These are phyloP conservation scores for Ophiostoma pallidulum DNA, from an alignment of 2,329 filamentous ascomycete species.

Conservation along the genomic window DNA sequence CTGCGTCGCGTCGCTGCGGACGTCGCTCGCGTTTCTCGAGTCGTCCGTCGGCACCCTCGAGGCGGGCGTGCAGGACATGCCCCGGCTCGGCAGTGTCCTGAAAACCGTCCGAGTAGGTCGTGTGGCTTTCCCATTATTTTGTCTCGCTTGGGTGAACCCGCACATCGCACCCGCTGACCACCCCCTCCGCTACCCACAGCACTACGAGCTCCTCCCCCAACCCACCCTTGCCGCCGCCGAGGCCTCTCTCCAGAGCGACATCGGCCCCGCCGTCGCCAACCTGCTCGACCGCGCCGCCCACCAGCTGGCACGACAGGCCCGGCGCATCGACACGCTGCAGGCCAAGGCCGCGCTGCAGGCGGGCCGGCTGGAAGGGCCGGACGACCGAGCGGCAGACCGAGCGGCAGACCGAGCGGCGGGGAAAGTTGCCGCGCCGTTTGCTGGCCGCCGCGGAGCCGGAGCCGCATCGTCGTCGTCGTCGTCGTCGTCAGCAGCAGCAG, in stretches of 20 bases:
- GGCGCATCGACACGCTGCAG: slow-evolving; percentile 74
- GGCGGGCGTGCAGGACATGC: slow-evolving; percentile 48
- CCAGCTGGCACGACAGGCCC: slow-evolving; percentile 71
- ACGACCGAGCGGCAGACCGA: too few relatives aligned
- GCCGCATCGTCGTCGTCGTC: neutral
- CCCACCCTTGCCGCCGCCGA: slow-evolving; percentile 74
- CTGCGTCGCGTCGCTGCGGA: slow-evolving; percentile 51
- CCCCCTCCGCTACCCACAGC: slow-evolving; percentile 36
- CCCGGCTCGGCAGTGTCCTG: slow-evolving; percentile 44
- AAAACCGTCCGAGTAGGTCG: slow-evolving; percentile 44
- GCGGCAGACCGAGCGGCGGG: too few relatives aligned
- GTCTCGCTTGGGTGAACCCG: too few relatives aligned
- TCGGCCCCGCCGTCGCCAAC: slow-evolving; percentile 73
- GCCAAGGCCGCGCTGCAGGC: slow-evolving; percentile 77
- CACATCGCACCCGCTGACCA: neutral
- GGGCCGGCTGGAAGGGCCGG: slow-evolving; percentile 42
- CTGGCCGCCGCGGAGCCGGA: too few relatives aligned
- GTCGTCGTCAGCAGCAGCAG: slow-evolving; percentile 9
- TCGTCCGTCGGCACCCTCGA: slow-evolving; percentile 50
- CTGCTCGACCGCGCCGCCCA: slow-evolving; percentile 75
- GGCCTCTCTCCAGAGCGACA: slow-evolving; percentile 74
- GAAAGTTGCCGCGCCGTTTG: too few relatives aligned
- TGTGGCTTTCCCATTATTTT: slow-evolving; percentile 21
- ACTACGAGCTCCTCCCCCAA: slow-evolving; percentile 88
- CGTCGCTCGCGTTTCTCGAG: slow-evolving; percentile 51